phyloP scores from a whole-genome alignment of 1,284 basidiomycete genomes.

The Dichomitus squalens region DNA sequence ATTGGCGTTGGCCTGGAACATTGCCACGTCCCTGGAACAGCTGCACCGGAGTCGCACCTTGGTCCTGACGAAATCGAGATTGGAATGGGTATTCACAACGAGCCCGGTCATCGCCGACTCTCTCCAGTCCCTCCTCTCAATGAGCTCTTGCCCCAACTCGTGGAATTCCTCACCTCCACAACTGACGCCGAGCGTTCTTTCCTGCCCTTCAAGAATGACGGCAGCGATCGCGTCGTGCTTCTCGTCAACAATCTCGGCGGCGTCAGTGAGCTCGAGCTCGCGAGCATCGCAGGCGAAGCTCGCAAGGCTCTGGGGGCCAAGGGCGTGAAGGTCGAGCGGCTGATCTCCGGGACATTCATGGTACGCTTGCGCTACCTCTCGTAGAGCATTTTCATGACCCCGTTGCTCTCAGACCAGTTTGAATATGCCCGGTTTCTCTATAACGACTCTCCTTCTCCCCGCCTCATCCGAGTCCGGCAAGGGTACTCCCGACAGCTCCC shows the following conservation, averaged over 20 bases:
- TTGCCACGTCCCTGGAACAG: slow-evolving; percentile 89
- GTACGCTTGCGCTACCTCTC: slow-evolving; percentile 39
- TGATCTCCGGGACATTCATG: slow-evolving; percentile 85
- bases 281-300: slow-evolving; percentile 68
- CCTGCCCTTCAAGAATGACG: slow-evolving; percentile 65
- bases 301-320: slow-evolving; percentile 54
- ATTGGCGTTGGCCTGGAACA: slow-evolving; percentile 93
- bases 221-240: slow-evolving; percentile 67
- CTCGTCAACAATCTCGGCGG: slow-evolving; percentile 86
- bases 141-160: slow-evolving; percentile 71
- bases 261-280: slow-evolving; percentile 84
- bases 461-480: slow-evolving; percentile 36
- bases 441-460: slow-evolving; percentile 86
- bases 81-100: slow-evolving; percentile 93
- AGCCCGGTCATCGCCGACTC: slow-evolving; percentile 76
- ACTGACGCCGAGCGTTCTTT: slow-evolving; percentile 85
- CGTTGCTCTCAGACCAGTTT: slow-evolving; percentile 69
- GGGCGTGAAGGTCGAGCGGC: slow-evolving; percentile 61
- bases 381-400: slow-evolving; percentile 3
- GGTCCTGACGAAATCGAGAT: slow-evolving; percentile 76
- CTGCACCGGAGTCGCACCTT: slow-evolving; percentile 60
- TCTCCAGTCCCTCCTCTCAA: slow-evolving; percentile 72
- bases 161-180: slow-evolving; percentile 75
- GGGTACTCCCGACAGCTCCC: slow-evolving; percentile 34
- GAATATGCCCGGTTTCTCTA: slow-evolving; percentile 94